Conservation (phyloP, 441 rosid species). For the Breynia disticha region DNA sequence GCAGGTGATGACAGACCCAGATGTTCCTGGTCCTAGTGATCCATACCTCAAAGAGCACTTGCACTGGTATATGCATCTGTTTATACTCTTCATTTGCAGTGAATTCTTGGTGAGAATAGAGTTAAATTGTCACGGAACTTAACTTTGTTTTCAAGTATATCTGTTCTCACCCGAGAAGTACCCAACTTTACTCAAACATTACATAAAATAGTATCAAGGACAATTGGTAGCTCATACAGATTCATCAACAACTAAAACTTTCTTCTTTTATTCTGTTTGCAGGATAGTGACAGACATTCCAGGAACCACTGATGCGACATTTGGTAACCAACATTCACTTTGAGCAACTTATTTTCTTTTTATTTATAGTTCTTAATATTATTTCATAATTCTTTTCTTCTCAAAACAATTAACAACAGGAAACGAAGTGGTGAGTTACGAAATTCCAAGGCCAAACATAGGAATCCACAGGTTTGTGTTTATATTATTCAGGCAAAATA, state of each 20-base stretch:
- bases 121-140: too few relatives aligned
- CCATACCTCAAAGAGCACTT: constrained; percentile 7
- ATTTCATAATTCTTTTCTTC: neutral
- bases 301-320: constrained; percentile 79
- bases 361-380: neutral
- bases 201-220: too few relatives aligned
- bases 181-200: too few relatives aligned
- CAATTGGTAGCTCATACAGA: too few relatives aligned
- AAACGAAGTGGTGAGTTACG: constrained; percentile 61
- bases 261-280: neutral
- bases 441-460: constrained; percentile 82
- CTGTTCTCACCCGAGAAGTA: too few relatives aligned
- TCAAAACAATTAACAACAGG: too few relatives aligned
- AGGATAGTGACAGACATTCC: constrained; percentile 95
- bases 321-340: constrained; percentile 40
- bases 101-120: too few relatives aligned
- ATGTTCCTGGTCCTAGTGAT: constrained; percentile 7
- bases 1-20: constrained; percentile 7
- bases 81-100: neutral
- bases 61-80: neutral
- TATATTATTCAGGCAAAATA: constrained; percentile 60
- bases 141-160: too few relatives aligned
- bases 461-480: constrained; percentile 92
- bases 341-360: neutral
- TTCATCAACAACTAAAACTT: neutral